Percentiles rank a stretch among this genome's conserved stretches.
Evolutionary conservation across 768 basidiomycete genomes (phyloP).

Genomic region (Jaapia argillacea): DNA sequence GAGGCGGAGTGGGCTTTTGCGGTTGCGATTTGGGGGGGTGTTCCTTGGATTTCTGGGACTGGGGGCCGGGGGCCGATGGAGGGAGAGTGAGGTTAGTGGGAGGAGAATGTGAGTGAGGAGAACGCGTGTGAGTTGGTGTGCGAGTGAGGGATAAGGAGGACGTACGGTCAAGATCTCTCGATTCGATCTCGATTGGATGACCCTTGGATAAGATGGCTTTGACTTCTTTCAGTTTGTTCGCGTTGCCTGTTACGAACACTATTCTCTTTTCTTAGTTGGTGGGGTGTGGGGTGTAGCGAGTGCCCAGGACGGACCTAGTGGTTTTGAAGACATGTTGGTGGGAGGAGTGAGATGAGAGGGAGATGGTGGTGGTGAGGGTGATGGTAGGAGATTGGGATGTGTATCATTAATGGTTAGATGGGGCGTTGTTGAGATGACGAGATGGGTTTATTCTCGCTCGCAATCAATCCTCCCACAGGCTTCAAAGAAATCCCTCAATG

Average conservation of each 20-base stretch:
- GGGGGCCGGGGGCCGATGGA: not conserved
- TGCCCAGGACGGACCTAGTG: no score
- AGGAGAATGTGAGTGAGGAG: not conserved
- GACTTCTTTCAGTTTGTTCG: slow-evolving; percentile 87
- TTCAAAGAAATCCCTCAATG: no score
- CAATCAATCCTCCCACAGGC: no score
- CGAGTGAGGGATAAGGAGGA: slow-evolving; percentile 8
- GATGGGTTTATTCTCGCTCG: no score
- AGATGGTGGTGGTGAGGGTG: no score
- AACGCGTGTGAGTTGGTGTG: not conserved
- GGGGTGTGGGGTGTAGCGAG: no score
- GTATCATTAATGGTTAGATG: no score
- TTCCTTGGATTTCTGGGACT: slow-evolving; percentile 95
- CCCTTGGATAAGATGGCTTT: slow-evolving; percentile 67
- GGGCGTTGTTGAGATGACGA: no score
- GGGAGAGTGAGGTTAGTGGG: not conserved
- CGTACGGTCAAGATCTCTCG: slow-evolving; percentile 73
- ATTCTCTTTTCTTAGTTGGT: no score
- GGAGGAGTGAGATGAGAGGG: no score
- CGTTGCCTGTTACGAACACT: slow-evolving; percentile 95
- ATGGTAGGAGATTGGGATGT: no score
- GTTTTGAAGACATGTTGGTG: no score
- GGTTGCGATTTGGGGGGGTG: slow-evolving; percentile 79
- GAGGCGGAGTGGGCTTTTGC: slow-evolving; percentile 85
- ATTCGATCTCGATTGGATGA: slow-evolving; percentile 66